Conservation (phyloP, 2,329 filamentous ascomycete species). For the Pestalotiopsis sp. region DNA sequence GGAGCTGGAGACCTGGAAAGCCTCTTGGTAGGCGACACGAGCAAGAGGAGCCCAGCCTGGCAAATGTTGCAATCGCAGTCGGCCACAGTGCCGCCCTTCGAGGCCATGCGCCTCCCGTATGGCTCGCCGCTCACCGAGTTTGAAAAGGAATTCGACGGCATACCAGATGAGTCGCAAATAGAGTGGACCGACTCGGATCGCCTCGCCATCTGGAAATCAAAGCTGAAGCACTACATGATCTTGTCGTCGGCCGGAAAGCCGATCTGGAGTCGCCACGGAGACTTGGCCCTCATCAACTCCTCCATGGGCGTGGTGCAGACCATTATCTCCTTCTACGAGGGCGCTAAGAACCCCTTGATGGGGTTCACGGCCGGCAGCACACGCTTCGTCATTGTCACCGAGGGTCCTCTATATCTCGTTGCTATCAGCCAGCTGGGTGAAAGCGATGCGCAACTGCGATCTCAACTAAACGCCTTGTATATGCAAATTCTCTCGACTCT, state of each 20-base stretch:
- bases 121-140: slow-evolving; percentile 67
- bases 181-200: slow-evolving; percentile 57
- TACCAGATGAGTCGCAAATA: slow-evolving; percentile 58
- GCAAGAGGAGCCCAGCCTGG: slow-evolving; percentile 70
- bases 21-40: slow-evolving; percentile 73
- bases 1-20: slow-evolving; percentile 77
- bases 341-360: slow-evolving; percentile 73
- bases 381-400: slow-evolving; percentile 82
- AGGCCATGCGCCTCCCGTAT: slow-evolving; percentile 46
- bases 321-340: slow-evolving; percentile 95
- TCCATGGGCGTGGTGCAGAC: slow-evolving; percentile 97
- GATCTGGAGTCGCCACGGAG: slow-evolving; percentile 94
- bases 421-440: slow-evolving; percentile 92
- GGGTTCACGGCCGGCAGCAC: slow-evolving; percentile 87
- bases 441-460: slow-evolving; percentile 83
- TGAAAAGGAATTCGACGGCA: slow-evolving; percentile 74
- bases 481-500: slow-evolving; percentile 98
- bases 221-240: slow-evolving; percentile 96
- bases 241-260: slow-evolving; percentile 95
- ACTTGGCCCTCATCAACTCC: slow-evolving; percentile 85
- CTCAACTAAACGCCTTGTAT: slow-evolving; percentile 90
- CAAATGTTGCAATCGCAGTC: slow-evolving; percentile 66
- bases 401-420: slow-evolving; percentile 89
- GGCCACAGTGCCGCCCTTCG: slow-evolving; percentile 62
- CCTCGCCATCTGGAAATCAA: slow-evolving; percentile 80